Evolutionary conservation across 2,329 filamentous ascomycete genomes (phyloP), one percentile per base, ranked within the genome.

Genomic region (Spiromastix sp.): DNA sequence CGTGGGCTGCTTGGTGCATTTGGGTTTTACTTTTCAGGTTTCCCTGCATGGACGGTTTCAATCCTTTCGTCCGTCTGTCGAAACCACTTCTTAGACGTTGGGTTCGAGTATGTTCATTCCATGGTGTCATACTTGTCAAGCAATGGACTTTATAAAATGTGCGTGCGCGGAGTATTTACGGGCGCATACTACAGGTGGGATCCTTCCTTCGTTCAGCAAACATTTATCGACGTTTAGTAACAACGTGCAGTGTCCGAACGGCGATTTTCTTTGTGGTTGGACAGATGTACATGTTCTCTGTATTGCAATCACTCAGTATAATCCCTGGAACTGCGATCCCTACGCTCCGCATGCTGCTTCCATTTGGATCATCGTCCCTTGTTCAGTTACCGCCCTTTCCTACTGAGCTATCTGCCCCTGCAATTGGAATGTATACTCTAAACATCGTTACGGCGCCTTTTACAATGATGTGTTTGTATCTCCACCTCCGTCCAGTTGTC

Each of bases 231-330:
- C n/a, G 19, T 15, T 40, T 31, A 28, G 49, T 52, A 33, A 55
- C 29, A 17, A n/a, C 35, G 11, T 17, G 3, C 28, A 66, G 63
- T 21, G 41, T 55, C 15, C 52, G 53, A 42, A 48, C 52, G 16
- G 46, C 48, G 2, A 44, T 63, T 22, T 56, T 61, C 32, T 43
- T 58, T 11, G 38, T 64, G 7, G 56, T 60, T 18, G 51, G 61
- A 32, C 60, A 64, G 40, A 49, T 56, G 17, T 58, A 64, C 38
- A 57, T 64, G 49, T 63, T 61, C 38, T 59, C 61, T 15, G 40
- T 63, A 11, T 48, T 66, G 12, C 63, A 66, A 40, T 55, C 55
- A 13, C 54, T 66, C 18, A 56, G 59, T 25, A 49, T 66, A 13
- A 44, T 66, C 12, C 56, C 55, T 15, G 39, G 52, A 18, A 46